These are phyloP conservation scores for Cladosporium velox DNA, from an alignment of 2,329 filamentous ascomycete genomes.

Conservation along the genomic window DNA sequence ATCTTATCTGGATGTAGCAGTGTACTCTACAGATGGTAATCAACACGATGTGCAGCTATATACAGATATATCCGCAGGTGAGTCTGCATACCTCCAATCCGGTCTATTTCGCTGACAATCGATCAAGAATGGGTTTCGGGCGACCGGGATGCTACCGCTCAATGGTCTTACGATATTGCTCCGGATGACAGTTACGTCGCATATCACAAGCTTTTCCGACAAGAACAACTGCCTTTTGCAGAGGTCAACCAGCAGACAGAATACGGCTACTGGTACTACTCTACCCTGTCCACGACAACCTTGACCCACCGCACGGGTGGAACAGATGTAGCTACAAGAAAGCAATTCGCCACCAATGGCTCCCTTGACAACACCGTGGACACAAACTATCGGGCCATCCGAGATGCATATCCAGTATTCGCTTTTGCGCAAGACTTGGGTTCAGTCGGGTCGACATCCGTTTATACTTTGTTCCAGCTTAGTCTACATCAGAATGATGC, in stretches of 20 bases:
- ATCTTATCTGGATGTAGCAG: constrained; percentile 67
- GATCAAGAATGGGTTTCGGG: constrained; percentile 67
- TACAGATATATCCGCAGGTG: constrained; percentile 64
- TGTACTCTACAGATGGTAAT: constrained; percentile 62
- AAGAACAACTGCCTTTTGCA: constrained; percentile 43
- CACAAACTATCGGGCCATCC: constrained; percentile 51
- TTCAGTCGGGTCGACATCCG: constrained; percentile 40
- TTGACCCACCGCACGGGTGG: constrained; percentile 52
- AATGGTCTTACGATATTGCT: constrained; percentile 58
- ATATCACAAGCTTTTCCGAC: constrained; percentile 35
- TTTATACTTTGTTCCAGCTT: constrained; percentile 51
- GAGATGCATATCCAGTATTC: constrained; percentile 53
- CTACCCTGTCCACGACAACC: constrained; percentile 45
- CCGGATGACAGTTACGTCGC: constrained; percentile 21
- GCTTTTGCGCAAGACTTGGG: constrained; percentile 55
- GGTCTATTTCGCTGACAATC: constrained; percentile 36
- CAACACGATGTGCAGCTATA: constrained; percentile 69
- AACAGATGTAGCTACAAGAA: constrained; percentile 48
- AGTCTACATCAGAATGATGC: constrained; percentile 54
- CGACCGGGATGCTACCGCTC: constrained; percentile 54
- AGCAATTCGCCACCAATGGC: constrained; percentile 48
- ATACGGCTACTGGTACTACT: constrained; percentile 58
- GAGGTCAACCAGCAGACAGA: constrained; percentile 52
- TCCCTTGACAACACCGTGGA: constrained; percentile 48
- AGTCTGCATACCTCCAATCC: constrained; percentile 29